Conservation (phyloP, 2,329 filamentous ascomycete genomes). For the Colletotrichum tanaceti region DNA sequence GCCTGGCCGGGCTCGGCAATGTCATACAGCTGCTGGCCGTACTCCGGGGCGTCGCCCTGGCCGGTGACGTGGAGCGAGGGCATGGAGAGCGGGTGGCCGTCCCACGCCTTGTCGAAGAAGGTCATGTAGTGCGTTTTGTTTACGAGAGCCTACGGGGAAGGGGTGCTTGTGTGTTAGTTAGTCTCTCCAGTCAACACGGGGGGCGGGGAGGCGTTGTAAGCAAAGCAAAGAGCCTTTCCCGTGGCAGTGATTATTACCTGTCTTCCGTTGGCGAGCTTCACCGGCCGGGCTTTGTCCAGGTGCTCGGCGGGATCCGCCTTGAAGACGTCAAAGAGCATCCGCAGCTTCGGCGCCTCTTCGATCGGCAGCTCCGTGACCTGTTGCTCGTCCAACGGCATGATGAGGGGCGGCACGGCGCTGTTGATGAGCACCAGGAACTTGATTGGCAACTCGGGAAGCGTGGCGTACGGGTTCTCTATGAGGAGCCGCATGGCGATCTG, state of each 20-base stretch:
- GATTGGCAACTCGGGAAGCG: conserved; percentile 16
- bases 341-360: neutral
- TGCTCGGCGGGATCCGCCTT: neutral
- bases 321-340: neutral
- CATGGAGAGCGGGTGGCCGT: conserved; percentile 24
- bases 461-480: conserved; percentile 22
- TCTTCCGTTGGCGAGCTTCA: neutral
- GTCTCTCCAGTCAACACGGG: too few relatives aligned
- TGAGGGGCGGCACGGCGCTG: conserved; percentile 21
- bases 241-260: too few relatives aligned
- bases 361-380: neutral
- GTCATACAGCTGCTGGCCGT: conserved; percentile 22
- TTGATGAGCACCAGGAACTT: conserved; percentile 23
- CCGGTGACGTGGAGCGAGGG: conserved; percentile 20
- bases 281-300: neutral
- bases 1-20: conserved; percentile 17
- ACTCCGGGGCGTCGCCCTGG: conserved; percentile 15
- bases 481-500: conserved; percentile 18
- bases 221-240: too few relatives aligned
- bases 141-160: conserved; percentile 2
- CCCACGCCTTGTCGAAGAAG: conserved; percentile 18
- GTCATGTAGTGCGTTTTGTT: neutral
- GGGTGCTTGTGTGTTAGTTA: too few relatives aligned
- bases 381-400: conserved; percentile 18
- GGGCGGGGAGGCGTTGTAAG: too few relatives aligned